phyloP scores from a whole-genome alignment of 306 rosid species.

The Arachis stenosperma region DNA sequence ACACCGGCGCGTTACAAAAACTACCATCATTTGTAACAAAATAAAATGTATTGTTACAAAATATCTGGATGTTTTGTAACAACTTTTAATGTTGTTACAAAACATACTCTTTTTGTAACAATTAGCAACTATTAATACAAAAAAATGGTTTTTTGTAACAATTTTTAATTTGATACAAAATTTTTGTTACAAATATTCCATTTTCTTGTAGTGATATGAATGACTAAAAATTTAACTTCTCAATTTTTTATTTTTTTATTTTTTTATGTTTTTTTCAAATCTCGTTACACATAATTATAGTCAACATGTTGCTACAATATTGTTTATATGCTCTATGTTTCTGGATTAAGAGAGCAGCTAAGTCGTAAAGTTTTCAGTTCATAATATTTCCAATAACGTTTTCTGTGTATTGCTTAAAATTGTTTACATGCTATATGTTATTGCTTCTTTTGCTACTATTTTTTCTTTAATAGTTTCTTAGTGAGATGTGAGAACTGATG shows the following conservation, averaged over 20 bases:
- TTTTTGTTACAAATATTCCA: too few species aligned
- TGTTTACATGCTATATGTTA: neutral
- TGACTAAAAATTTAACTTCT: neutral
- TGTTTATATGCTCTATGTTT: constrained; percentile 17
- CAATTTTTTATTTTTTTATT: neutral
- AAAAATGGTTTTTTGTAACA: too few species aligned
- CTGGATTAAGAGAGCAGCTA: constrained; percentile 11
- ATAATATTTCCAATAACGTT: constrained; percentile 1
- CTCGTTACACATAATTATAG: neutral
- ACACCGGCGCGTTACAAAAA: too few species aligned
- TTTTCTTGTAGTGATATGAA: neutral
- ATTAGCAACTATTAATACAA: too few species aligned
- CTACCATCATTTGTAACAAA: too few species aligned
- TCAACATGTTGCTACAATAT: neutral
- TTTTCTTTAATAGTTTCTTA: constrained; percentile 1
- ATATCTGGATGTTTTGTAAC: too few species aligned
- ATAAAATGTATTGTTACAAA: too few species aligned
- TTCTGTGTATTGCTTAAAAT: constrained; percentile 8
- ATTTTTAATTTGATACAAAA: too few species aligned
- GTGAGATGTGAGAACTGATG: neutral
- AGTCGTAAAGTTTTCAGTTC: constrained; percentile 22
- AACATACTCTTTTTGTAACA: too few species aligned
- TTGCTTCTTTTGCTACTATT: neutral
- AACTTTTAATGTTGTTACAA: too few species aligned
- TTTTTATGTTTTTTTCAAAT: neutral